Base-by-base conservation (phyloP, 2,329 filamentous ascomycete species). In the Sordariomycetes sp. region DNA sequence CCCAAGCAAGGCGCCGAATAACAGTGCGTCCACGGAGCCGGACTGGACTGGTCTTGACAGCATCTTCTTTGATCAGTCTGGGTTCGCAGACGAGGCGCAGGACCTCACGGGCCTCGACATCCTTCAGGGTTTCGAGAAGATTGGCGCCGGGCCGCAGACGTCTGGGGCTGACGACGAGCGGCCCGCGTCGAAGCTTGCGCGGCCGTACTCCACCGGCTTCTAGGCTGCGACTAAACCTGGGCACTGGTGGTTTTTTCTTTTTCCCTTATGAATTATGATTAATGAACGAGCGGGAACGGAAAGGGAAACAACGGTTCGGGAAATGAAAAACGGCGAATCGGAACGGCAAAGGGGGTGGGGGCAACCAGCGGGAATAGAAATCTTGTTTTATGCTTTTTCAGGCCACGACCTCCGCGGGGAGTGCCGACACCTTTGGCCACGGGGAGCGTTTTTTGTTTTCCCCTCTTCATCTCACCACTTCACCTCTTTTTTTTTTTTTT, bases 91-190 rank as follows among this genome's bases (percentile, higher is more conserved):
- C 8, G 45, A 50, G 12, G 12, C 36, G 36, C 12, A 39, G 45
- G 45, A 24, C 51, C 75, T 74, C 59, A 70, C 78, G 15, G 81
- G 79, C 1, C 77, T 90, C 55, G 87, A 90, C 64, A 85, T 90
- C 62, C 77, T 87, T 52, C 84, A 88, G 65, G 86, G 86, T 10
- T 90, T 90, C 64, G 81, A 86, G 66, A 87, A 85, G 72, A 90
- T 90, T 66, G 86, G 86, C 53, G 72, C 60, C 51, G 64, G 58
- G 58, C 66, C 59, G 60, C 66, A 63, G 48, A 60, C 65, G 36
- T 64, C 64, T 58, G 61, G 62, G 5, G 36, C 48, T 20, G 53
- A 24, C n/a, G 62, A 65, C 57, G 64, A 65, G 52, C 63, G 65
- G 55, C 53, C 61, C 17, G 10, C 45, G 8, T 66, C 65, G 32